Evolutionary conservation across 106 monocot species (phyloP).

Genomic region (Narthecium ossifragum): DNA sequence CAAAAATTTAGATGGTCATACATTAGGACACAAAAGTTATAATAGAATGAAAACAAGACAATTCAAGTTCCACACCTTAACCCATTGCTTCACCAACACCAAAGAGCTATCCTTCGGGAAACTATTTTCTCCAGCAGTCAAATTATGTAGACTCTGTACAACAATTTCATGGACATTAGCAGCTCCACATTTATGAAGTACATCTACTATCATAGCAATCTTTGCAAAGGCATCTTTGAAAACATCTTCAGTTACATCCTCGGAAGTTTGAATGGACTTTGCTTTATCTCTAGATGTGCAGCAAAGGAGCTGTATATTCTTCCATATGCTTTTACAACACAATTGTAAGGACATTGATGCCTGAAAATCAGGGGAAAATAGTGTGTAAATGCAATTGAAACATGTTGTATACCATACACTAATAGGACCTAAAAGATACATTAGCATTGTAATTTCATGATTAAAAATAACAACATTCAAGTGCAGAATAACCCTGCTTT

Average conservation of each 20-base stretch:
- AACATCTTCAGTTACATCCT: not conserved
- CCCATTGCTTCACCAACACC: not conserved
- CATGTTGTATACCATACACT: no score
- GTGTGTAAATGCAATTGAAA: no score
- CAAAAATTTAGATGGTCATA: no score
- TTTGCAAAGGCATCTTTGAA: not conserved
- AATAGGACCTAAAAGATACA: no score
- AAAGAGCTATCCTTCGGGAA: not conserved
- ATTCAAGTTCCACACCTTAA: not conserved
- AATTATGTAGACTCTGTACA: not conserved
- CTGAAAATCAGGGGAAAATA: not conserved
- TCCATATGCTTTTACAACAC: not conserved
- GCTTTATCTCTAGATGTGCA: not conserved
- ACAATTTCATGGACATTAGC: not conserved
- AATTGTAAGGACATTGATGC: not conserved
- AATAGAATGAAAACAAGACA: not conserved
- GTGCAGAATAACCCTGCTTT: no score
- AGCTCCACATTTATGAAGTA: not conserved
- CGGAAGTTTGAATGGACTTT: not conserved
- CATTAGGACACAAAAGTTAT: not conserved
- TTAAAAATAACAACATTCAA: no score
- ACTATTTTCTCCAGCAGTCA: not conserved
- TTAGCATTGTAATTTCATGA: no score
- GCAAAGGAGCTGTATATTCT: not conserved
- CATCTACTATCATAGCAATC: not conserved